A percentile compares a stretch with the other conserved stretches of the same genome.
Evolutionary conservation across 2,329 filamentous ascomycete genomes (phyloP).

Genomic region (Epichloe coenophiala): DNA sequence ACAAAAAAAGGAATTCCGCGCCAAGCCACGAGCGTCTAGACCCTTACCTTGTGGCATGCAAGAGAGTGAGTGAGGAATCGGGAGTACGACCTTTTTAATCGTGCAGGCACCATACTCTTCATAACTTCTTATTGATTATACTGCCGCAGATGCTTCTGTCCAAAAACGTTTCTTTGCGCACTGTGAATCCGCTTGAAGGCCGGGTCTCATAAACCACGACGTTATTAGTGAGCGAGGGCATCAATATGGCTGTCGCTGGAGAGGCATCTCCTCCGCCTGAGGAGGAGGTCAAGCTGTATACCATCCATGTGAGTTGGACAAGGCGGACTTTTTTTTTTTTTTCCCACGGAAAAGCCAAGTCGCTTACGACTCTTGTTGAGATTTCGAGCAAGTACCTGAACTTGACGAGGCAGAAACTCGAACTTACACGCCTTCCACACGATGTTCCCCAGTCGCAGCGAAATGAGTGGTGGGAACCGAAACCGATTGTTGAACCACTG

Average conservation of each 20-base stretch:
- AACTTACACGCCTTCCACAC: constrained; percentile 51
- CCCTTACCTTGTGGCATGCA: no score
- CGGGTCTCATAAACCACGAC: background rate
- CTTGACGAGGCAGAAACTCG: constrained; percentile 52
- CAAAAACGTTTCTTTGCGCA: no score
- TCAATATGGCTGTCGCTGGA: constrained; percentile 4
- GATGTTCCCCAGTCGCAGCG: constrained; percentile 35
- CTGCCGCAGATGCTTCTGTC: no score
- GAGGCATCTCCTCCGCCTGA: constrained; percentile 10
- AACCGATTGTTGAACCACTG: constrained; percentile 47
- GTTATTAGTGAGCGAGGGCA: background rate
- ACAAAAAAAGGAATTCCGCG: no score
- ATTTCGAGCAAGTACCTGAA: constrained; percentile 55
- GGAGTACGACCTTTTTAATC: no score
- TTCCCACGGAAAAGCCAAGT: background rate
- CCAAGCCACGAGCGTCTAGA: no score
- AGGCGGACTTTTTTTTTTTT: background rate
- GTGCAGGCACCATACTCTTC: no score
- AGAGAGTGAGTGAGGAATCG: no score
- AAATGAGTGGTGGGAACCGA: constrained; percentile 44
- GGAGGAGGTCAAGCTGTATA: constrained; percentile 40
- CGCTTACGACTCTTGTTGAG: constrained; percentile 20
- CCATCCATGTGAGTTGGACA: constrained; percentile 36
- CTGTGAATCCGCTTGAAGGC: background rate
- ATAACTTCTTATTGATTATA: no score